Base-by-base conservation (phyloP, 1,284 basidiomycete species). In the Sporisorium reilianum region DNA sequence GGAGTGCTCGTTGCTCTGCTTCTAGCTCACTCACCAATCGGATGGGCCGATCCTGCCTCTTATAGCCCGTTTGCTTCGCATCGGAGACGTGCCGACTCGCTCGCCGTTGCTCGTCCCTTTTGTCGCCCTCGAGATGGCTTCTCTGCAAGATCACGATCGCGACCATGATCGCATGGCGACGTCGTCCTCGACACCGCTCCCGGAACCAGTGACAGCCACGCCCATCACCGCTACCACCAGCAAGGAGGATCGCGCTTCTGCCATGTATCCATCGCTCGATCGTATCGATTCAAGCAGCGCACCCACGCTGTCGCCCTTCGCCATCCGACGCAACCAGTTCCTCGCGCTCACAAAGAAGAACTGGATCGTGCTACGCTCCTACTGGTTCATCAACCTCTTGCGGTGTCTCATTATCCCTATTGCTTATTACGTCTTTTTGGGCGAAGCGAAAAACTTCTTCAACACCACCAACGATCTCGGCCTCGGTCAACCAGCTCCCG, bases 341-440 rank as follows among this genome's bases (percentile, higher is more conserved):
- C 23, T 54, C 16, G 68, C 68, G 2, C 57, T 71, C 25, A 61
- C 62, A 8, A 71, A 59, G 44, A 63, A 65, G 52, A 65, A 71
- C 18, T 64, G 68, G 58, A 64, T 70, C 49, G 67, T 64, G 11
- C 28, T 70, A 22, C 50, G 67, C 8, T 56, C 49, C 11, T 71
- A 71, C 44, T 71, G 68, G 62, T 36, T 64, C 25, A 84, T 91
- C 46, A 92, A 91, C 74, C 57, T 91, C 30, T 55, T 91, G 28
- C 87, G 91, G 79, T 91, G 91, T 76, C 86, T 92, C 69, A 74
- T 92, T 32, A 80, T 91, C 20, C 92, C 91, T 1, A 83, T 93
- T 25, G 90, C 87, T 2, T 92, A 90, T 79, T 91, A 90, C 10
- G 86, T 89, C 57, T 91, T 92, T 81, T 87, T 92, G 25, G 88